A percentile compares a stretch with the other conserved stretches of the same genome.
These are phyloP conservation scores for Neofusicoccum sp. DNA, from an alignment of 2,329 filamentous ascomycete genomes.

Conservation along the genomic window DNA sequence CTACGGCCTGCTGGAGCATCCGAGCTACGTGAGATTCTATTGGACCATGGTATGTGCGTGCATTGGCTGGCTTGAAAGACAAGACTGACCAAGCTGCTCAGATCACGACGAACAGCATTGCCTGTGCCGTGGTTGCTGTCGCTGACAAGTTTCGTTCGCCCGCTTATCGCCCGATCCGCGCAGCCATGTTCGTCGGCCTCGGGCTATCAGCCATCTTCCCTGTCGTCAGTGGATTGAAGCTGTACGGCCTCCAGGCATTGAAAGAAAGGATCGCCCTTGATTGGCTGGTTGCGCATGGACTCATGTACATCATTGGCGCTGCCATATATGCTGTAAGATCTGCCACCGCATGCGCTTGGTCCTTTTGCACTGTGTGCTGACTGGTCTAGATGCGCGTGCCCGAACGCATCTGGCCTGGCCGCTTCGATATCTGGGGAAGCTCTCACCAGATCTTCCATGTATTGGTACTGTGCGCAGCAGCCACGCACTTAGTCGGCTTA, in stretches of 20 bases:
- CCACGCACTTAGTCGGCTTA: constrained; percentile 79
- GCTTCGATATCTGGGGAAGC: constrained; percentile 87
- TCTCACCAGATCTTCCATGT: constrained; percentile 97
- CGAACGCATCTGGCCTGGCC: constrained; percentile 75
- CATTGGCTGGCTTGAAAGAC: neutral
- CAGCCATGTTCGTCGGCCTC: constrained; percentile 86
- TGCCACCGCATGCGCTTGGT: neutral
- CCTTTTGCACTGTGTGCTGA: constrained; percentile 12
- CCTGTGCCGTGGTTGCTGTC: constrained; percentile 75
- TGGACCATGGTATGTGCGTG: constrained; percentile 66
- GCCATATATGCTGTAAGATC: constrained; percentile 76
- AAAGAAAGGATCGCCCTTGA: constrained; percentile 74
- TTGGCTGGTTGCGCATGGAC: constrained; percentile 79
- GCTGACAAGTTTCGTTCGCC: constrained; percentile 84
- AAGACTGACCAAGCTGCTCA: constrained; percentile 37
- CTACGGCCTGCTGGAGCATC: constrained; percentile 58
- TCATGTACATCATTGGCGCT: constrained; percentile 83
- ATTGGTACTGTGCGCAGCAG: constrained; percentile 80
- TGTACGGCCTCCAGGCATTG: constrained; percentile 69
- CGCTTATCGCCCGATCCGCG: constrained; percentile 79
- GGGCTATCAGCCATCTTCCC: constrained; percentile 84
- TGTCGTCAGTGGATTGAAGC: constrained; percentile 71
- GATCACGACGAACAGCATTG: constrained; percentile 78
- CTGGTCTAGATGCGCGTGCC: constrained; percentile 69
- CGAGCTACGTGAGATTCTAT: constrained; percentile 68